These are phyloP conservation scores for Musa acuminata DNA, from an alignment of 176 grass and related monocot genomes.

Conservation along the genomic window DNA sequence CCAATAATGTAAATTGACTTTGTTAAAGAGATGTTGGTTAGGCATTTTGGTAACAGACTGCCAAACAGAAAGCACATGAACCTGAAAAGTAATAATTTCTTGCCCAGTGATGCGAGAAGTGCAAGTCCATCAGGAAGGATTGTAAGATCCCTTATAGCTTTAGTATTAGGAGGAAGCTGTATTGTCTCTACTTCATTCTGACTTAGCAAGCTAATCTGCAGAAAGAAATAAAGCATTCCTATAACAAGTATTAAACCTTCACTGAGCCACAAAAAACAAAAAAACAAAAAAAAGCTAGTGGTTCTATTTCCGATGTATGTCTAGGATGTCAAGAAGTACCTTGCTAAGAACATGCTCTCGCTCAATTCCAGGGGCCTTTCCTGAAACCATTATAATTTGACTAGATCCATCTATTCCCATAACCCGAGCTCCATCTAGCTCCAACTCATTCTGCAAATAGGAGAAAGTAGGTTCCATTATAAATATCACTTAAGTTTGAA, in stretches of 20 bases:
- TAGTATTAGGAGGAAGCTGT: conserved; percentile 60
- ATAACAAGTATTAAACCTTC: background rate
- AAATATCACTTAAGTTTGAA: background rate
- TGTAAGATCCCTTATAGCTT: conserved; percentile 61
- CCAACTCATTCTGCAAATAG: conserved; percentile 54
- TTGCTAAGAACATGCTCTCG: conserved; percentile 79
- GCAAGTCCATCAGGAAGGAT: conserved; percentile 43
- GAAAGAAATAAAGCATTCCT: conserved; percentile 22
- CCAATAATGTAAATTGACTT: conserved; percentile 12
- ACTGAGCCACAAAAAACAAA: no score
- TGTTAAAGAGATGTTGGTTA: background rate
- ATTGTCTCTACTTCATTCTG: conserved; percentile 35
- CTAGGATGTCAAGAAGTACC: conserved; percentile 23
- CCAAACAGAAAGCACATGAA: conserved; percentile 21
- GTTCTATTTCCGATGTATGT: background rate
- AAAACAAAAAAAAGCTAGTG: conserved; percentile 7
- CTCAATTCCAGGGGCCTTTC: conserved; percentile 46
- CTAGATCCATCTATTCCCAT: conserved; percentile 76
- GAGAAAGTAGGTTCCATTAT: background rate
- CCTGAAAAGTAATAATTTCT: conserved; percentile 69
- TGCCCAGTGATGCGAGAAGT: conserved; percentile 74
- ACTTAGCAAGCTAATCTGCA: conserved; percentile 71
- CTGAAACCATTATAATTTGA: conserved; percentile 51
- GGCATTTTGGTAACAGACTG: background rate
- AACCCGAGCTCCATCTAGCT: conserved; percentile 65